Base-by-base conservation (phyloP, 208 protist genomes). In the Tritrichomonas musculus region DNA sequence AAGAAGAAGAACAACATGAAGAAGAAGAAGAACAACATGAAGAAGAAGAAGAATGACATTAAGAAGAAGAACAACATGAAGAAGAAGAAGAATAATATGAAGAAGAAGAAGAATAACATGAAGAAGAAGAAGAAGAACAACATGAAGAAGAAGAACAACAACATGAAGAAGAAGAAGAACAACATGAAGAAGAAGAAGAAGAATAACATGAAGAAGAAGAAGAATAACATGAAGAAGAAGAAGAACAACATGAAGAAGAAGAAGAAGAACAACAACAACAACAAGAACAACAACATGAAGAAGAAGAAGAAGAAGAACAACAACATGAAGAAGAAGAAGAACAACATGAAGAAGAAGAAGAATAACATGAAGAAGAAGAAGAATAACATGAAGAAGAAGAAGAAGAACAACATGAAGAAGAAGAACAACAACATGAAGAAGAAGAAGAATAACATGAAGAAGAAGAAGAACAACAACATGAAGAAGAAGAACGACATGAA, bases 41-140 rank as follows among this genome's bases (percentile, higher is more conserved):
- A 27, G 49, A 14, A 27, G 27, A 57, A 92, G 27, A 57, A 92
- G 20, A 57, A 73, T 30, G 30, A 73, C 30, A 30, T 30, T n/a
- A n/a, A n/a, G n/a, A n/a, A n/a, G n/a, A n/a, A n/a, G n/a, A n/a
- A n/a, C n/a, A n/a, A n/a, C n/a, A 73, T 30, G 30, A 73, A 30
- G 30, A 73, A 30, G 30, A 73, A 30, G 30, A 73, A 30, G 30
- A 73, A 30, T 30, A 73, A 30, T 30, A 73, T 30, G 30, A 73
- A 30, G 30, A 73, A 73, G 30, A 73, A 73, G 65, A 73, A 73
- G 65, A 73, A 73, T 30, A 73, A 73, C 30, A 73, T 30, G 65
- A 73, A 73, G 65, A 73, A 73, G 65, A 73, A 73, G 65, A 73
- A 73, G 65, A 73, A 73, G 65, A 73, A 73, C 30, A 73, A 73